Base-by-base conservation (phyloP, 129 eudicot genomes). In the Flaveria trinervia region DNA sequence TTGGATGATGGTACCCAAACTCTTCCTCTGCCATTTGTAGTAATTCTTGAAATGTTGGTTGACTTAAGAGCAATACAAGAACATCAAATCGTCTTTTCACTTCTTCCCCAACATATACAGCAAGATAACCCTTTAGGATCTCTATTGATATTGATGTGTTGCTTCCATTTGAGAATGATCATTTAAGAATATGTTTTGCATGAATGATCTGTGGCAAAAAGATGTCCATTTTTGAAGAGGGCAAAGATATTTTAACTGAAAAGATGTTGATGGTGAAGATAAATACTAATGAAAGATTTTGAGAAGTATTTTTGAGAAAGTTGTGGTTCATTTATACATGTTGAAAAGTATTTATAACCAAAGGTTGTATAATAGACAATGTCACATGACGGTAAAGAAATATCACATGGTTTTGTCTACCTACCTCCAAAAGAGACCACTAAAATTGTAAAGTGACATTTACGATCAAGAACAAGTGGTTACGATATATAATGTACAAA, bases 321-420 rank as follows among this genome's bases (percentile, higher is more conserved):
- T 30, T 71, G 76, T 71, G n/a, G 49, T 10, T 52, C 50, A 13
- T 49, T 14, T 14, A 2, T 0, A 2, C n/a, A 49, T 28, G 7
- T 28, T 39, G 65, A n/a, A 52, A n/a, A 28, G 49, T 4, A n/a
- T 71, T 14, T 71, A 71, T 71, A 71, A 54, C 49, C 1, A 11
- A 17, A 2, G 13, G 3, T 2, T 45, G 13, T 2, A 45, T 45
- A 45, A 45, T 45, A 45, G 12, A 9, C 14, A 45, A 9, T 45
- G 13, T 2, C 49, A 1, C 12, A 1, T 16, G 18, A 13, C 0
- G 18, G 57, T 1, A 51, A 51, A 5, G 8, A 51, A 51, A 13
- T 1, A 49, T 49, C 61, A 17, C 61, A 54, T 54, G 26, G 23
- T 54, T 0, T 49, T 49, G 54, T 49, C 54, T 54, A 11, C 54